phyloP scores from a whole-genome alignment of 768 basidiomycete genomes.

The Pisolithus marmoratus region DNA sequence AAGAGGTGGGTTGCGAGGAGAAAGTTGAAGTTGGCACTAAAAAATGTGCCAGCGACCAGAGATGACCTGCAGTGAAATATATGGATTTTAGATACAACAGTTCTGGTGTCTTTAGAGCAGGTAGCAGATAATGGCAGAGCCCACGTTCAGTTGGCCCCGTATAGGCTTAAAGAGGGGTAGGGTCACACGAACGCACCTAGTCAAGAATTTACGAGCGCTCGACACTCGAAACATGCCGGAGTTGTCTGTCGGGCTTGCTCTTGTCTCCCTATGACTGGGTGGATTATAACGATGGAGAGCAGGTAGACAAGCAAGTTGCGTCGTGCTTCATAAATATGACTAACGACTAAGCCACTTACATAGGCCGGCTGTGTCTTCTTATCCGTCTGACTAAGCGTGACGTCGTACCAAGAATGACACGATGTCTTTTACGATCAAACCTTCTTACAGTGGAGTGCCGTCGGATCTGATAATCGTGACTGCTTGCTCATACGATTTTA shows the following conservation, averaged over 20 bases:
- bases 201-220: conserved; percentile 8
- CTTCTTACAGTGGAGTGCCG: no score
- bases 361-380: no score
- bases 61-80: conserved; percentile 25
- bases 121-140: not conserved
- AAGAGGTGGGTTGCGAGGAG: conserved; percentile 36
- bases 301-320: not conserved
- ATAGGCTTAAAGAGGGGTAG: conserved; percentile 4
- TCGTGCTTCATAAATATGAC: not conserved
- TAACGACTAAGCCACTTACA: no score
- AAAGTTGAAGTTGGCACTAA: conserved; percentile 37
- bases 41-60: conserved; percentile 32
- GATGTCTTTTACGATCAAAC: no score
- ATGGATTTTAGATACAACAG: conserved; percentile 1
- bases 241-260: not conserved
- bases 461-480: no score
- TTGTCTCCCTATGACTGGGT: not conserved
- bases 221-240: not conserved
- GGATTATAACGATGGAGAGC: not conserved
- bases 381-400: no score
- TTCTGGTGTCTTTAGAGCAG: not conserved
- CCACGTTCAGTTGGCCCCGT: conserved; percentile 2
- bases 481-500: no score
- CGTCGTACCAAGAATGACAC: no score
- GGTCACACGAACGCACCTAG: conserved; percentile 4